Percentiles rank a stretch among this genome's conserved stretches.
Evolutionary conservation across 2,329 filamentous ascomycete species (phyloP).

Genomic region (Fulvia fulva): DNA sequence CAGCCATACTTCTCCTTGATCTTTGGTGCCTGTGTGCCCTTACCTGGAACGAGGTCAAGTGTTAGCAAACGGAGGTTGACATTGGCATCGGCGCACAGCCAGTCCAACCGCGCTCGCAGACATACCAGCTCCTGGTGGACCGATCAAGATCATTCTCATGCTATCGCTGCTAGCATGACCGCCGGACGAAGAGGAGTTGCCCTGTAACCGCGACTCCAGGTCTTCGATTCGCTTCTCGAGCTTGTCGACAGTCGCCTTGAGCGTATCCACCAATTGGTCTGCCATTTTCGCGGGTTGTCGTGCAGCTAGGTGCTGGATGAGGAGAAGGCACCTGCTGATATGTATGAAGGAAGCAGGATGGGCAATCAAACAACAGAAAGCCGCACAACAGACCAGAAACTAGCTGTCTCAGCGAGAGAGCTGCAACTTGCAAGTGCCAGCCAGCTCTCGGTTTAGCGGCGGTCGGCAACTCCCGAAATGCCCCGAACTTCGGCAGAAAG

Average conservation of each 20-base stretch:
- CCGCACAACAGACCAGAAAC: not conserved
- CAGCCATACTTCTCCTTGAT: conserved; percentile 98
- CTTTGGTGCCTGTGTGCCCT: conserved; percentile 95
- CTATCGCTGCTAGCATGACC: conserved; percentile 51
- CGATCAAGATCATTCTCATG: conserved; percentile 96
- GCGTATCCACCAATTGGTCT: conserved; percentile 33
- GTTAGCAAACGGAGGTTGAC: conserved; percentile 13
- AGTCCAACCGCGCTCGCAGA: conserved; percentile 24
- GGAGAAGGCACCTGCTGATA: not conserved
- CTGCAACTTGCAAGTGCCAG: not conserved
- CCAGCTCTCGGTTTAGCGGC: not conserved
- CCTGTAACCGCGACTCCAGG: conserved; percentile 68
- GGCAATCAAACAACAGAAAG: not conserved
- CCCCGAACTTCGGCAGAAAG: not conserved
- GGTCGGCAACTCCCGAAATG: not conserved
- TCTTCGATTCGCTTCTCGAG: conserved; percentile 83
- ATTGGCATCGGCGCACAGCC: not conserved
- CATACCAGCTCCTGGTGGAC: conserved; percentile 93
- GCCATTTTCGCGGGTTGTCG: conserved; percentile 17
- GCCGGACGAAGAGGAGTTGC: conserved; percentile 35
- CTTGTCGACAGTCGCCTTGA: conserved; percentile 77
- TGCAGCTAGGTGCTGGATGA: conserved; percentile 13
- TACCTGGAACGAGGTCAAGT: conserved; percentile 57
- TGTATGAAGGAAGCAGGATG: not conserved
- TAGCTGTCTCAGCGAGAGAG: not conserved